Base-by-base conservation (phyloP, 2,329 filamentous ascomycete species). In the Rosellinia necatrix region DNA sequence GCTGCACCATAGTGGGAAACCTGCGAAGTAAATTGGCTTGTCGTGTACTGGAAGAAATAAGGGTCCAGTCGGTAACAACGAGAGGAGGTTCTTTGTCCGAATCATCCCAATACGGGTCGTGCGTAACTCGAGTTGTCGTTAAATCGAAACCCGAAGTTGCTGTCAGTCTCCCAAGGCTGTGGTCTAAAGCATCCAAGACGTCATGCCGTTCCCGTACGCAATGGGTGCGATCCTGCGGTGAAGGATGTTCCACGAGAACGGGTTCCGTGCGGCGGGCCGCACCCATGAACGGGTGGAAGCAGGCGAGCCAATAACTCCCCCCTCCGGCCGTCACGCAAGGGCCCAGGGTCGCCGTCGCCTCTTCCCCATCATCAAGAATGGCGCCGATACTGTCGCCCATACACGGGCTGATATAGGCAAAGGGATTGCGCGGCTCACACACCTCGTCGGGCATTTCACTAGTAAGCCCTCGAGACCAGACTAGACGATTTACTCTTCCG, bases 361-460 rank as follows among this genome's bases (percentile, higher is more conserved):
- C 73, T 1, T 70, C 66, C 4, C 57, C 53, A 3, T 64, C 68
- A 12, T 64, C 65, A 1, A 69, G 69, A 5, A 54, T 61, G 12
- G 74, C 66, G 7, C 76, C 76, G 34, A 78, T 76, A 55, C 75
- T 77, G 44, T 78, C 76, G 2, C 76, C 76, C 75, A 78, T 78
- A 49, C 74, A 74, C 3, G 73, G 75, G n/a, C 60, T 70, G 32
- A 64, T 59, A 60, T 77, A 78, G 58, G 70, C 74, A 42, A 75
- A 78, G 1, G 76, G 75, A 59, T 78, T 78, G 12, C 74, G 69
- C 4, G 76, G 68, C 29, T 53, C 43, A 56, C 75, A 77, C 1
- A 78, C 65, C 9, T 77, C 75, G 54, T 78, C 76, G 1, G 70
- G 73, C 57, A 72, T 71, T 7, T 71, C 64, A 46, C 64, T 68